Base-by-base conservation (phyloP, 257 asterid species). In the Solanum infundibuliforme region DNA sequence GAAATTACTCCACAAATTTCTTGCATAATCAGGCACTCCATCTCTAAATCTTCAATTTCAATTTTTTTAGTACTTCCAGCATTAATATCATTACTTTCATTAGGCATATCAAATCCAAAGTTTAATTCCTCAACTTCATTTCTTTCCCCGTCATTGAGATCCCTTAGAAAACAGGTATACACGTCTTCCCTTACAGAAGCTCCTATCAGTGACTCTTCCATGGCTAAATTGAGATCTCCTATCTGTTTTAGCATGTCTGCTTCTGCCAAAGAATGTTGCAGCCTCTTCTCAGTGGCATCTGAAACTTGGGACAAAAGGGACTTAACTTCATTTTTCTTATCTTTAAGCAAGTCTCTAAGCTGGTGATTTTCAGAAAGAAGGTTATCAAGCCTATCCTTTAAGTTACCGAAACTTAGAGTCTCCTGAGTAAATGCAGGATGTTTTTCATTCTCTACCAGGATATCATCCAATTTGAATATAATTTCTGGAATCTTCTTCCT, bases 321-420 rank as follows among this genome's bases (percentile, higher is more conserved):
- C 91, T 89, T 91, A 62, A 93, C 91, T 92, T 94, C 95, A 89
- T 90, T 90, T 88, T 93, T 88, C 93, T 91, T 94, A 62, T 89
- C 90, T 85, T 86, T 72, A 60, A 96, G 90, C 85, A 90, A 72
- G 81, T 92, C 93, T 90, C 93, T 94, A n/a, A 95, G 94, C 82
- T 90, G 91, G 66, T 58, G 87, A 88, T 96, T 97, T 92, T 96
- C 99, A 82, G 94, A 91, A 58, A 93, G 94, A 91, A 95, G 94
- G 88, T 48, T 84, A 60, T 92, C 94, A 84, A 93, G 79, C 81
- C 93, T 92, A 77, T 91, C 90, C 89, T 93, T 93, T 89, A 95
- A 87, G 46, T 90, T 87, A 83, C 74, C 90, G 65, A 91, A 46
- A 91, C 91, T 90, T 76, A 85, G 95, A 87, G 89, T 79, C 87